A percentile compares a stretch with the other conserved stretches of the same genome.
Evolutionary conservation across 805 yeast species (phyloP).

Genomic region (Candida pini): DNA sequence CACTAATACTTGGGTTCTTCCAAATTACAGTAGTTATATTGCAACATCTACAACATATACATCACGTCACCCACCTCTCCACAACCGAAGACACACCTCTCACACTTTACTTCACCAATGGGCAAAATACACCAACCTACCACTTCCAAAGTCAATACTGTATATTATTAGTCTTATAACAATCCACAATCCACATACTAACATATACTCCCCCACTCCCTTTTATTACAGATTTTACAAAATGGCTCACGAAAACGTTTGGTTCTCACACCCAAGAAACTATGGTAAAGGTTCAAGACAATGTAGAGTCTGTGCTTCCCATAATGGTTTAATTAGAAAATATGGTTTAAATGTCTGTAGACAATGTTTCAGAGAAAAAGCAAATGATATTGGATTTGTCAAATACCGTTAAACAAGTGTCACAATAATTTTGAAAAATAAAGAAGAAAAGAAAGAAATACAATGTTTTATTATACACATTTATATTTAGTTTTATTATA

Average conservation of each 20-base stretch:
- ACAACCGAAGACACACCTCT: no score
- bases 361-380: slow-evolving; percentile 99
- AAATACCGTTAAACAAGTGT: slow-evolving; percentile 77
- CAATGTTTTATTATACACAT: no score
- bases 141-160: no score
- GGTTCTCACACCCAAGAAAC: slow-evolving; percentile 99
- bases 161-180: no score
- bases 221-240: slow-evolving; percentile 35
- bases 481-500: no score
- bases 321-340: slow-evolving; percentile 99
- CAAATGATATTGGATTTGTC: slow-evolving; percentile 98
- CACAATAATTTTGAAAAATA: background rate
- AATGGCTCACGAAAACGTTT: slow-evolving; percentile 99
- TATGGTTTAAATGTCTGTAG: slow-evolving; percentile 99
- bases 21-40: no score
- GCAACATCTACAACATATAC: no score
- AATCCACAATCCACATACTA: slow-evolving; percentile 11
- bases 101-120: no score
- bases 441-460: background rate
- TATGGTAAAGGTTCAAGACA: slow-evolving; percentile 99
- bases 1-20: no score
- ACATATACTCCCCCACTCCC: slow-evolving; percentile 5
- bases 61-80: no score
- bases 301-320: slow-evolving; percentile 99
- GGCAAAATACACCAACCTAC: no score